Evolutionary conservation across 768 basidiomycete species (phyloP).

Genomic region (Panellus pusillus): DNA sequence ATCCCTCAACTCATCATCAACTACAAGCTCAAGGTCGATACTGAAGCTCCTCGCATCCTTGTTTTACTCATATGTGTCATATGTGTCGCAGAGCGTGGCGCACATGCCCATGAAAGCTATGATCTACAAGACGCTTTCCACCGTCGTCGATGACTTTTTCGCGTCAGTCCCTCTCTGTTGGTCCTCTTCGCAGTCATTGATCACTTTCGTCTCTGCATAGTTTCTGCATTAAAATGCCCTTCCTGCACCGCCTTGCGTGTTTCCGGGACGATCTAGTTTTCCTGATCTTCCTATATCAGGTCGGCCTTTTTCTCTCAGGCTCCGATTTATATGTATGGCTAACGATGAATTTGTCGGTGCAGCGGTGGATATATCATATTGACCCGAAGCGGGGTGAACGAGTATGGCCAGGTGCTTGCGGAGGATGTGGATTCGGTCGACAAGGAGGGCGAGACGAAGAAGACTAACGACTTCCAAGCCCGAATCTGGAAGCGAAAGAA

Average conservation of each 20-base stretch:
- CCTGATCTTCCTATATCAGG: constrained; percentile 91
- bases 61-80: constrained; percentile 1
- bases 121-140: constrained; percentile 92
- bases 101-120: constrained; percentile 99
- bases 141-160: constrained; percentile 90
- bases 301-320: constrained; percentile 36
- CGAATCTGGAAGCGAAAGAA: too few species aligned
- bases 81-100: constrained; percentile 75
- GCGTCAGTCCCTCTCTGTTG: constrained; percentile 51
- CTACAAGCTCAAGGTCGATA: constrained; percentile 86
- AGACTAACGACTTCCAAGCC: too few species aligned
- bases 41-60: constrained; percentile 4
- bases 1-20: constrained; percentile 92
- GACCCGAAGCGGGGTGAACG: constrained; percentile 94
- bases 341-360: constrained; percentile 19
- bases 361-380: constrained; percentile 97
- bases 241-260: constrained; percentile 86
- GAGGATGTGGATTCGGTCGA: constrained; percentile 45
- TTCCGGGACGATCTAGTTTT: constrained; percentile 93
- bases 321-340: constrained; percentile 19
- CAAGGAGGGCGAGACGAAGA: constrained; percentile 53
- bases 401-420: constrained; percentile 85
- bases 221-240: constrained; percentile 96
- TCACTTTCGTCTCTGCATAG: constrained; percentile 39
- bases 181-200: constrained; percentile 3